These are phyloP conservation scores for Mycosphaerella sp. DNA, from an alignment of 2,329 filamentous ascomycete species.

Conservation along the genomic window DNA sequence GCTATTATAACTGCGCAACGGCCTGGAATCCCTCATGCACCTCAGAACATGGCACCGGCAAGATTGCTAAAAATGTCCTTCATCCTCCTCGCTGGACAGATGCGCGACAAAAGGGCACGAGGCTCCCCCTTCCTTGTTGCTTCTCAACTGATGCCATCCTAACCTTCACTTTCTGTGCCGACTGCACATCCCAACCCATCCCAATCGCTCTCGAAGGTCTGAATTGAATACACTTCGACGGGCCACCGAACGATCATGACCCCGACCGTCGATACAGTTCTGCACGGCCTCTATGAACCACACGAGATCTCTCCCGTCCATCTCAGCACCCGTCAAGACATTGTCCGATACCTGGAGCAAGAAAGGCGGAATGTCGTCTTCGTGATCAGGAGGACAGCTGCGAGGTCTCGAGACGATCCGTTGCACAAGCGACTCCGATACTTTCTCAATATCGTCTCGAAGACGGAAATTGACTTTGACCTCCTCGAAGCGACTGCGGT, in stretches of 20 bases:
- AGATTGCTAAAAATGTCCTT: too few species aligned
- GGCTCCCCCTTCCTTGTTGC: too few species aligned
- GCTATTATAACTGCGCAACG: too few species aligned
- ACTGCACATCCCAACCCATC: too few species aligned
- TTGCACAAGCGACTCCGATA: not conserved
- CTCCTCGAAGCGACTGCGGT: not conserved
- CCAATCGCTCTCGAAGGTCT: too few species aligned
- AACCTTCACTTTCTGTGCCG: too few species aligned
- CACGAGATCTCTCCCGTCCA: not conserved
- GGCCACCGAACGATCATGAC: not conserved
- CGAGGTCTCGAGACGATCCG: not conserved
- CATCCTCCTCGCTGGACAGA: too few species aligned
- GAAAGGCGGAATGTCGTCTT: not conserved
- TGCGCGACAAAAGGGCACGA: too few species aligned
- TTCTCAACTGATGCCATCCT: too few species aligned
- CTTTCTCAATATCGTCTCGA: not conserved
- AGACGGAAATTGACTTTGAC: not conserved
- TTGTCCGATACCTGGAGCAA: not conserved
- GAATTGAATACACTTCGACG: too few species aligned
- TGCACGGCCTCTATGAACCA: not conserved
- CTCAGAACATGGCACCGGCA: too few species aligned
- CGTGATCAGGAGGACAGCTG: not conserved
- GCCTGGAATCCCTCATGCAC: too few species aligned
- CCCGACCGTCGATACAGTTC: not conserved
- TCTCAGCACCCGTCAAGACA: not conserved